Base-by-base conservation (phyloP, 306 rosid species). In the Rosa persica region DNA sequence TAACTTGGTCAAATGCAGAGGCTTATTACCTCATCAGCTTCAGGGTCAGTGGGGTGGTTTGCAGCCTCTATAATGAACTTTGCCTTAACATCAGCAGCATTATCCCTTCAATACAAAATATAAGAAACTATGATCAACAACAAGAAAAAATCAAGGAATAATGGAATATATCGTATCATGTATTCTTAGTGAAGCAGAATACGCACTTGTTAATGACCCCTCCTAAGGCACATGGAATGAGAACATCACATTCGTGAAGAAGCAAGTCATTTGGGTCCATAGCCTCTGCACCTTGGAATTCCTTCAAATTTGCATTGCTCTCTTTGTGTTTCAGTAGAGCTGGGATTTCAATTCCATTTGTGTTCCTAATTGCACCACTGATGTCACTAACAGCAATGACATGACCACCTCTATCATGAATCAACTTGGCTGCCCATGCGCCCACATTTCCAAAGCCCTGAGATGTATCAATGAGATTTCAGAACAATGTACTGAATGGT, bases 401-500 rank as follows among this genome's bases (percentile, higher is more conserved):
- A 78, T 88, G 87, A 73, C 92, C 95, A 3, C 93, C 93, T 83
- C 86, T 90, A 71, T 90, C 93, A 49, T 67, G 83, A 64, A 92
- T 67, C 36, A 86, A 81, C 81, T 80, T 90, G 48, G 93, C 90
- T 47, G 94, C 93, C 91, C 93, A 92, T 0, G 93, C 87, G 38
- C 97, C 97, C 68, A 90, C 92, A 58, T 88, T 90, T 70, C 94
- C 89, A 67, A 90, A 89, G 54, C 93, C 96, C 96, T 90, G 58
- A 8, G 85, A 79, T 42, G 47, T 36, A 43, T 65, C 15, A 44
- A 44, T 6, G 48, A 54, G 55, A 39, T 57, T 12, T 34, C 17
- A 70, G 64, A 75, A 69, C 58, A 17, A 30, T 64, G 58, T 16
- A 44, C 30, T 3, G 66, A 79, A 44, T 62, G 52, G 47, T 49